phyloP scores from a whole-genome alignment of 306 rosid species.

The Echinosophora koreensis region DNA sequence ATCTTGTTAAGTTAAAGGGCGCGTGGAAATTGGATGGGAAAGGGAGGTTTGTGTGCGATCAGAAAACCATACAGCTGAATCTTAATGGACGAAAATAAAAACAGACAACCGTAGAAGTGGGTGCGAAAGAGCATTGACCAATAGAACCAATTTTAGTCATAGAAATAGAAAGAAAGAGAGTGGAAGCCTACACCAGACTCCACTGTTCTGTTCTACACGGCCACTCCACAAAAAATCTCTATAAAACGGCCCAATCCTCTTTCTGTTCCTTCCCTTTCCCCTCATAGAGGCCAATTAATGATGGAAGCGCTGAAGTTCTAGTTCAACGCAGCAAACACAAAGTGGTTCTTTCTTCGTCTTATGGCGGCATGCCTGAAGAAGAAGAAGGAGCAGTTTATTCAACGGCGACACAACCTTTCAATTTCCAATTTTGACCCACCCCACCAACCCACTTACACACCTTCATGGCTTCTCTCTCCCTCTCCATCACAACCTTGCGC shows the following conservation, averaged over 20 bases:
- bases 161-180: not conserved
- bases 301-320: slow-evolving; percentile 31
- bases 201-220: too few relatives aligned
- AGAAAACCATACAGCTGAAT: too few relatives aligned
- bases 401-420: slow-evolving; percentile 19
- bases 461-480: slow-evolving; percentile 11
- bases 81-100: too few relatives aligned
- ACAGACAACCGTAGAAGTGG: not conserved
- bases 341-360: slow-evolving; percentile 54
- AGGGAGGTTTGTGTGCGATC: too few relatives aligned
- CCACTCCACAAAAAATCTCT: not conserved
- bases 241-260: not conserved
- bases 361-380: slow-evolving; percentile 84
- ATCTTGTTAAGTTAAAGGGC: too few relatives aligned
- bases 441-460: slow-evolving; percentile 45
- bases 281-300: not conserved
- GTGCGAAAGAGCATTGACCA: slow-evolving; percentile 37
- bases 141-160: not conserved
- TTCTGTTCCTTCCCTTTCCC: slow-evolving; percentile 5
- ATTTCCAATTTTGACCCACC: slow-evolving; percentile 47
- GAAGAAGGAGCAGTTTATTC: slow-evolving; percentile 55
- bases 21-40: too few relatives aligned
- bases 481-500: slow-evolving; percentile 38
- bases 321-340: slow-evolving; percentile 27
- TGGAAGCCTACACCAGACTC: not conserved